Conservation (phyloP, 2,329 filamentous ascomycete species). For the Fusarium sp. region DNA sequence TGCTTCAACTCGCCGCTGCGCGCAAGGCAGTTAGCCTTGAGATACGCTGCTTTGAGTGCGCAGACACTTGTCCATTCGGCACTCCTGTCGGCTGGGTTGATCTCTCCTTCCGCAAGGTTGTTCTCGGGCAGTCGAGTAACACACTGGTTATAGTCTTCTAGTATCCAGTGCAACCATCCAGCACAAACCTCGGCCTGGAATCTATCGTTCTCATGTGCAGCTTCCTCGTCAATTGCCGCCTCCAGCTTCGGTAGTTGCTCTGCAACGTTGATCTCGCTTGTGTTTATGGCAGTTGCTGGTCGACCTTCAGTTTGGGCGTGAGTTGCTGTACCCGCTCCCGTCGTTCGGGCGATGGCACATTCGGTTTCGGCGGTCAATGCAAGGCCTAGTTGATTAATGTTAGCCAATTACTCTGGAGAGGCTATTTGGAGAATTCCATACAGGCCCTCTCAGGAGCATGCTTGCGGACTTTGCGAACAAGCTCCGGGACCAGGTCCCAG, state of each 20-base stretch:
- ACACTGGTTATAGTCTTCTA: conserved; percentile 74
- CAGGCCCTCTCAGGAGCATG: conserved; percentile 88
- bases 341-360: conserved; percentile 70
- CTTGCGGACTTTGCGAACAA: conserved; percentile 93
- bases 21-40: conserved; percentile 75
- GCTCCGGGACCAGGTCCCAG: conserved; percentile 88
- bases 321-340: conserved; percentile 54
- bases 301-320: conserved; percentile 46
- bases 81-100: conserved; percentile 65
- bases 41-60: conserved; percentile 80
- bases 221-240: conserved; percentile 70
- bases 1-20: conserved; percentile 64
- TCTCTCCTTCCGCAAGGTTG: conserved; percentile 64
- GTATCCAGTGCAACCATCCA: conserved; percentile 86
- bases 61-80: conserved; percentile 87
- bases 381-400: conserved; percentile 65
- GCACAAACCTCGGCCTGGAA: conserved; percentile 87
- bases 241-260: conserved; percentile 64
- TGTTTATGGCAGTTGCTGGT: conserved; percentile 58
- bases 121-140: conserved; percentile 71
- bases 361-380: conserved; percentile 78
- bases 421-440: conserved; percentile 60
- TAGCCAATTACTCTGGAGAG: conserved; percentile 17
- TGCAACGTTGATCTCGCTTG: conserved; percentile 60
- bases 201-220: conserved; percentile 65